Evolutionary conservation across 108 stramenopile species (phyloP).

Genomic region (Phaeodactylum tricornutum): DNA sequence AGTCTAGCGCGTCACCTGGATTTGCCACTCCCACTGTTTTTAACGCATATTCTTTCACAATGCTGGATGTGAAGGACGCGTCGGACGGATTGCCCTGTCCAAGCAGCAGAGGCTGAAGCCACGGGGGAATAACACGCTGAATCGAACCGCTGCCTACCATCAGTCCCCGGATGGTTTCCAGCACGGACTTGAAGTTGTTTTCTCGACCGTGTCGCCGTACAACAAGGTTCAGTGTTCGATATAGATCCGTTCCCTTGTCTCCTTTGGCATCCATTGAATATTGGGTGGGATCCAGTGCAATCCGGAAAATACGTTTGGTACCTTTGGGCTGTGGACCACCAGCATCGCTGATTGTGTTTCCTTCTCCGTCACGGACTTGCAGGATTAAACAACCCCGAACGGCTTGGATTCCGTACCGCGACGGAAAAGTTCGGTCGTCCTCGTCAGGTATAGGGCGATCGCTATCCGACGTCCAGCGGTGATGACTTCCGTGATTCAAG

Average conservation of each 20-base stretch:
- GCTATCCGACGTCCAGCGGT: conserved; percentile 17
- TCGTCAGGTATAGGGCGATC: conserved; percentile 63
- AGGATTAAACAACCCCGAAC: conserved; percentile 83
- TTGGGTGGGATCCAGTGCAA: conserved; percentile 85
- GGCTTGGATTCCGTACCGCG: conserved; percentile 49
- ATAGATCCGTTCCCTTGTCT: conserved; percentile 42
- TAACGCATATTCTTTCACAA: conserved; percentile 51
- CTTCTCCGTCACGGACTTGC: conserved; percentile 78
- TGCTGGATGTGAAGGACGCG: conserved; percentile 57
- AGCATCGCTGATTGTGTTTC: conserved; percentile 78
- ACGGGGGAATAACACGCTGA: conserved; percentile 76
- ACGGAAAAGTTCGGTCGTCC: conserved; percentile 75
- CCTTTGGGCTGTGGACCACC: conserved; percentile 21
- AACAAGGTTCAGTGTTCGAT: conserved; percentile 75
- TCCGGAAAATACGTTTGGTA: conserved; percentile 57
- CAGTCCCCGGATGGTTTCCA: conserved; percentile 88
- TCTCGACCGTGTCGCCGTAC: conserved; percentile 82
- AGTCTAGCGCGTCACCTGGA: conserved; percentile 68
- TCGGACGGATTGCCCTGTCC: conserved; percentile 78
- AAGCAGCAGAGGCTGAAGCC: conserved; percentile 85
- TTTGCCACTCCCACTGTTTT: conserved; percentile 71
- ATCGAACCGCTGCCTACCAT: conserved; percentile 64
- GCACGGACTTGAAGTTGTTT: conserved; percentile 92
- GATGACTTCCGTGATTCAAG: conserved; percentile 17
- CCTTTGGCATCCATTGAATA: conserved; percentile 59